These are phyloP conservation scores for Gastrodia elata DNA, from an alignment of 106 monocot species.

Conservation along the genomic window DNA sequence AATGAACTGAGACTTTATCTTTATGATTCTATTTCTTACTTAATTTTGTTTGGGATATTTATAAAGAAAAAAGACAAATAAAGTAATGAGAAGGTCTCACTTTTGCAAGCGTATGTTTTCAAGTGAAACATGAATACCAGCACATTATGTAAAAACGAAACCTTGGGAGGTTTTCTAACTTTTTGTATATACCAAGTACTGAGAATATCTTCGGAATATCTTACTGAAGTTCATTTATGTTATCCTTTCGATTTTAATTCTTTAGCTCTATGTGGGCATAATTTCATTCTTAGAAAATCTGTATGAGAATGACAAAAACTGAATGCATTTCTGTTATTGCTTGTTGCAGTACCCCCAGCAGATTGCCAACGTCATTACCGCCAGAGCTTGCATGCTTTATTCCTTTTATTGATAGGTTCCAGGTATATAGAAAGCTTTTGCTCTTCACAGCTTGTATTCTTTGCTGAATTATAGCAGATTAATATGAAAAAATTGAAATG, in stretches of 20 bases:
- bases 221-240: not conserved
- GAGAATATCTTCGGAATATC: not conserved
- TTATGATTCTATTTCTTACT: not conserved
- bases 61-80: not conserved
- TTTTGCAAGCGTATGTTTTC: not conserved
- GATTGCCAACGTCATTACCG: slow-evolving; percentile 70
- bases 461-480: not conserved
- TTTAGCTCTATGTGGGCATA: not conserved
- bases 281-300: not conserved
- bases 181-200: not conserved
- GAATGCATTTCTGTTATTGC: not conserved
- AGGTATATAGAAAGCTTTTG: slow-evolving; percentile 44
- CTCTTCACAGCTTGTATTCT: not conserved
- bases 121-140: not conserved
- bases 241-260: not conserved
- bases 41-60: not conserved
- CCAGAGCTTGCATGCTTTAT: slow-evolving; percentile 77
- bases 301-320: not conserved
- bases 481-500: not conserved
- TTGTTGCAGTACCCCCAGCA: slow-evolving; percentile 69
- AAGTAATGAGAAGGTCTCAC: not conserved
- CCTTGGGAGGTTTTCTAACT: not conserved
- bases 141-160: slow-evolving; percentile 3
- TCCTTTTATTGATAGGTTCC: slow-evolving; percentile 83
- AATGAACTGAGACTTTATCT: not conserved